phyloP scores from a whole-genome alignment of 345 rosid species.

The Noccaea caerulescens region DNA sequence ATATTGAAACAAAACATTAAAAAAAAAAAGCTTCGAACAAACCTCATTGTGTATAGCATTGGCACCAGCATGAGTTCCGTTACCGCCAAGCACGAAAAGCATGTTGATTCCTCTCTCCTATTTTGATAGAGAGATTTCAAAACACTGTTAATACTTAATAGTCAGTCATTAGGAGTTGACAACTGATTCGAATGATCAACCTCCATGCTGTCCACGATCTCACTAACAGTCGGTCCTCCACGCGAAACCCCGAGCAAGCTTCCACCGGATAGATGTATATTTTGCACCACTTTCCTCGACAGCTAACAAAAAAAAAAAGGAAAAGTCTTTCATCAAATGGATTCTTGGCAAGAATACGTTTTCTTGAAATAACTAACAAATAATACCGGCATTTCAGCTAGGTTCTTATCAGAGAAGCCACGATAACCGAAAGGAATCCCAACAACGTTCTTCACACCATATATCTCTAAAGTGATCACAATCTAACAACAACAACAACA shows the following conservation, averaged over 20 bases:
- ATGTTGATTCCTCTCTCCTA: conserved; percentile 90
- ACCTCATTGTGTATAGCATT: conserved; percentile 86
- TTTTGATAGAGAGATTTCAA: background rate
- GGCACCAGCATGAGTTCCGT: conserved; percentile 95
- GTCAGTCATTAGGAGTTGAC: too few relatives aligned
- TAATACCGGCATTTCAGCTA: conserved; percentile 67
- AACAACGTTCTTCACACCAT: conserved; percentile 79
- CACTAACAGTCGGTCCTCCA: conserved; percentile 67
- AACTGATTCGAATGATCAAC: conserved; percentile 37
- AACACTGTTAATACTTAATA: too few relatives aligned
- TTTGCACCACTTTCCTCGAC: conserved; percentile 83
- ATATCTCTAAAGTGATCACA: conserved; percentile 82
- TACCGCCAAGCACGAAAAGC: conserved; percentile 91
- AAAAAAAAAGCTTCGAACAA: too few relatives aligned
- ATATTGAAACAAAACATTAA: background rate
- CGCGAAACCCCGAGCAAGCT: conserved; percentile 89
- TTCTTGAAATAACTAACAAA: background rate
- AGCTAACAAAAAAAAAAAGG: conserved; percentile 52
- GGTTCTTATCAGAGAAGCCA: conserved; percentile 66
- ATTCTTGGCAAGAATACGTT: background rate
- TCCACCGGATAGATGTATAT: conserved; percentile 92
- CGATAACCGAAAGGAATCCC: conserved; percentile 94
- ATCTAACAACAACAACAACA: conserved; percentile 53
- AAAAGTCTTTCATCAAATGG: background rate
- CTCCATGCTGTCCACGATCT: conserved; percentile 76